These are phyloP conservation scores for Pinus tabuliformis DNA, from an alignment of 75 land plant genomes.

Conservation along the genomic window DNA sequence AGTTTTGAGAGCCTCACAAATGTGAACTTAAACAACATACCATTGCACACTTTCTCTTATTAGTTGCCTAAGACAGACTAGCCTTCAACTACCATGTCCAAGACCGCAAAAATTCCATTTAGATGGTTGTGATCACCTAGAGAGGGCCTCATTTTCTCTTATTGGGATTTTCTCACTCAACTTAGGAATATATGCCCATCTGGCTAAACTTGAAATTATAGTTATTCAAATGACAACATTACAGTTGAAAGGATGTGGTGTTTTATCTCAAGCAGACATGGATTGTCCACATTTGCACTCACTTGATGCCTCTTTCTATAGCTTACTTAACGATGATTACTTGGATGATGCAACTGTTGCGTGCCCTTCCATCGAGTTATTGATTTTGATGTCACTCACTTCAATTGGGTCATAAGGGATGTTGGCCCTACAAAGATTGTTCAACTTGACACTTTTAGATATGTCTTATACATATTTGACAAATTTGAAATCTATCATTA, in stretches of 20 bases:
- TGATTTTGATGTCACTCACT: slow-evolving; percentile 25
- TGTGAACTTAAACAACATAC: slow-evolving; percentile 53
- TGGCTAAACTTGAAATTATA: slow-evolving; percentile 56
- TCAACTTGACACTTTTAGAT: slow-evolving; percentile 72
- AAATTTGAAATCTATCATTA: slow-evolving; percentile 83
- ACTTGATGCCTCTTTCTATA: slow-evolving; percentile 96
- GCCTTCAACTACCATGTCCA: slow-evolving; percentile 72
- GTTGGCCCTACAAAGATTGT: slow-evolving; percentile 54
- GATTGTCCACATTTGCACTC: slow-evolving; percentile 72
- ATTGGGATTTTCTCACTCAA: slow-evolving; percentile 86
- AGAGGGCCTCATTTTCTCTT: slow-evolving; percentile 69
- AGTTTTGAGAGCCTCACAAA: slow-evolving; percentile 83
- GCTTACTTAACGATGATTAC: not conserved
- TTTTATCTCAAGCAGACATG: slow-evolving; percentile 65
- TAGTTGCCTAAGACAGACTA: slow-evolving; percentile 70
- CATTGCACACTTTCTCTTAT: slow-evolving; percentile 66
- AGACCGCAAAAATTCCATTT: slow-evolving; percentile 61
- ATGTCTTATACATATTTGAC: slow-evolving; percentile 90
- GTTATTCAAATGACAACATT: slow-evolving; percentile 68
- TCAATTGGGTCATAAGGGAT: slow-evolving; percentile 79
- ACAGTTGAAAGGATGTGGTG: slow-evolving; percentile 95
- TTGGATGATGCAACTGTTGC: not conserved
- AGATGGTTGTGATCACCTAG: slow-evolving; percentile 93
- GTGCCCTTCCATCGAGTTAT: not conserved
- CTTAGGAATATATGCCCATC: slow-evolving; percentile 91